Evolutionary conservation across 2,329 filamentous ascomycete species (phyloP).

Genomic region (Tolypocladium album): DNA sequence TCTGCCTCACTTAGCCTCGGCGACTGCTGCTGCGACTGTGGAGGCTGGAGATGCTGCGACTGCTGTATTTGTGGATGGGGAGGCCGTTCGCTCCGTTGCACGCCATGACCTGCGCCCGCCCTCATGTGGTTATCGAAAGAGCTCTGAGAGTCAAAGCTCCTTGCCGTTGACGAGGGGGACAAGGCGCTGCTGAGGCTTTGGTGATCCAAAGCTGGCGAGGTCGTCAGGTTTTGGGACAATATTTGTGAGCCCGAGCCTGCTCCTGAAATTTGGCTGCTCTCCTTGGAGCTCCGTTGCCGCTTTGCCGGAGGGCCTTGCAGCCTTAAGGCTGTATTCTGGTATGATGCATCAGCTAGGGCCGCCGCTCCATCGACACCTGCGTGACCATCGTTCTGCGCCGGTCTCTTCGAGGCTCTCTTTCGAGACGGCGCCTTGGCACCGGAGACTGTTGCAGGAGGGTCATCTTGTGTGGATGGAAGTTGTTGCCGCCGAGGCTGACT

Average conservation of each 20-base stretch:
- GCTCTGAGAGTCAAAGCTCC: constrained; percentile 8
- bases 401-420: not conserved
- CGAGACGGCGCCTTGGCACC: not conserved
- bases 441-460: not conserved
- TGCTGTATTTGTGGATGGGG: constrained; percentile 7
- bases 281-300: constrained; percentile 15
- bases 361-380: not conserved
- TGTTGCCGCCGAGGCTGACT: not conserved
- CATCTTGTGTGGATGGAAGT: not conserved
- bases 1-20: constrained; percentile 1
- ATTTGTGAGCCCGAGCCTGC: constrained; percentile 4
- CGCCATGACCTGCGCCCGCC: constrained; percentile 3
- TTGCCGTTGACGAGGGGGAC: constrained; percentile 3
- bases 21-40: constrained; percentile 3
- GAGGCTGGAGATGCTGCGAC: constrained; percentile 2
- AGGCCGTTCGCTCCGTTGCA: constrained; percentile 6
- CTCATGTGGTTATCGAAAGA: constrained; percentile 2
- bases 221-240: constrained; percentile 2
- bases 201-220: constrained; percentile 6
- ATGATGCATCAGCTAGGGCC: not conserved
- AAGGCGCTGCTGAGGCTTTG: constrained; percentile 2
- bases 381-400: constrained; percentile 1
- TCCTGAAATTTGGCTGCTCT: constrained; percentile 5
- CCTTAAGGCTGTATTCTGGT: constrained; percentile 1
- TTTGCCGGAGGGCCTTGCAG: constrained; percentile 10